Percentiles rank a stretch among this genome's conserved stretches.
phyloP scores from a whole-genome alignment of 805 yeast genomes.

The Nakazawaea pomicola region DNA sequence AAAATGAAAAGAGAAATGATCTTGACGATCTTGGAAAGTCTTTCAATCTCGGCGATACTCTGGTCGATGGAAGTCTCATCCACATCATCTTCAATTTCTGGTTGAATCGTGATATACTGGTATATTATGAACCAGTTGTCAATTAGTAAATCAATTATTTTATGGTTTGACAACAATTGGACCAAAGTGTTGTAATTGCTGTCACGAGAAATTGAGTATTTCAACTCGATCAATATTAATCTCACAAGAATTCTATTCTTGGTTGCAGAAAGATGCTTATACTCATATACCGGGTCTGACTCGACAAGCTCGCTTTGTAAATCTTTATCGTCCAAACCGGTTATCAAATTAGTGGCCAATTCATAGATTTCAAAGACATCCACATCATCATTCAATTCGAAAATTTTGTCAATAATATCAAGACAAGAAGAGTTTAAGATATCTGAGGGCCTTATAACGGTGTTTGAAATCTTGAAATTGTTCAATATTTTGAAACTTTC shows the following conservation, averaged over 20 bases:
- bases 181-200: constrained; percentile 3
- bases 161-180: constrained; percentile 1
- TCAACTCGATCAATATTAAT: constrained; percentile 4
- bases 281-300: constrained; percentile 1
- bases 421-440: background rate
- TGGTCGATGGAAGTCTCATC: background rate
- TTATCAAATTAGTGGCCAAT: background rate
- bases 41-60: constrained; percentile 3
- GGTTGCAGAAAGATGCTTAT: constrained; percentile 4
- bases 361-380: constrained; percentile 10
- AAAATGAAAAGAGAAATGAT: constrained; percentile 5
- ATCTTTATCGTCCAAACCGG: constrained; percentile 5
- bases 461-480: constrained; percentile 6
- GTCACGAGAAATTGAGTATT: constrained; percentile 1
- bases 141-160: constrained; percentile 3
- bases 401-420: constrained; percentile 7
- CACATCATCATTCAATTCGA: constrained; percentile 10
- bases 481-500: constrained; percentile 6
- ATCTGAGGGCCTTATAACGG: constrained; percentile 6
- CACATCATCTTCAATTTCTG: background rate
- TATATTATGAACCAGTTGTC: constrained; percentile 10
- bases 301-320: background rate
- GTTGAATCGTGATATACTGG: constrained; percentile 2
- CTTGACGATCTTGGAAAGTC: background rate
- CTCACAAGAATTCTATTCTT: background rate